These are phyloP conservation scores for Leptomonas pyrrhocoris DNA, from an alignment of 208 protist genomes.

Conservation along the genomic window DNA sequence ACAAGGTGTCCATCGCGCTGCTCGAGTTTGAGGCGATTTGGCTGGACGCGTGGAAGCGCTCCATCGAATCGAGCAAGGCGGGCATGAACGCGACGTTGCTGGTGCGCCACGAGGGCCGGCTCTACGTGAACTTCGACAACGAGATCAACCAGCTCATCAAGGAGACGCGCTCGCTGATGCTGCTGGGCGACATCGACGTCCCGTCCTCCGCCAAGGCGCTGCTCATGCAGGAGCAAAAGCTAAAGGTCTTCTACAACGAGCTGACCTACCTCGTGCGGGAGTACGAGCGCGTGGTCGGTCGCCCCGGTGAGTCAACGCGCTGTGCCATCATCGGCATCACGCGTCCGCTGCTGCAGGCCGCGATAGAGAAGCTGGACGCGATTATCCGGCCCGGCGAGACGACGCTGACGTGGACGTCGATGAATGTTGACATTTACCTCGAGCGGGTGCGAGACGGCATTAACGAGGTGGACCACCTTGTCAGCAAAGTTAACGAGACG, in stretches of 20 bases:
- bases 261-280: slow-evolving; percentile 91
- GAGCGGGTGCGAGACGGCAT: slow-evolving; percentile 86
- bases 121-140: slow-evolving; percentile 98
- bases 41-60: slow-evolving; percentile 95
- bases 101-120: slow-evolving; percentile 92
- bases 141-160: slow-evolving; percentile 97
- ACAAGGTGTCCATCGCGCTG: slow-evolving; percentile 94
- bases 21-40: slow-evolving; percentile 97
- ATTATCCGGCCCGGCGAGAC: slow-evolving; percentile 83
- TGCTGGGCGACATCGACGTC: slow-evolving; percentile 93
- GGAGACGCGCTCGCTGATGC: slow-evolving; percentile 94
- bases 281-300: slow-evolving; percentile 58
- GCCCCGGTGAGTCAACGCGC: slow-evolving; percentile 28
- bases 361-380: slow-evolving; percentile 91
- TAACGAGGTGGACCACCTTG: slow-evolving; percentile 63
- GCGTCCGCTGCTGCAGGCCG: slow-evolving; percentile 87
- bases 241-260: slow-evolving; percentile 96
- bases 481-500: slow-evolving; percentile 94
- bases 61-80: slow-evolving; percentile 91
- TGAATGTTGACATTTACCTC: slow-evolving; percentile 96
- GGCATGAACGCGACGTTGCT: slow-evolving; percentile 96
- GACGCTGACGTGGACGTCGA: slow-evolving; percentile 95
- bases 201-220: slow-evolving; percentile 88
- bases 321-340: slow-evolving; percentile 86
- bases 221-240: slow-evolving; percentile 95